phyloP scores from a whole-genome alignment of 768 basidiomycete species.

The Suillus placidus region DNA sequence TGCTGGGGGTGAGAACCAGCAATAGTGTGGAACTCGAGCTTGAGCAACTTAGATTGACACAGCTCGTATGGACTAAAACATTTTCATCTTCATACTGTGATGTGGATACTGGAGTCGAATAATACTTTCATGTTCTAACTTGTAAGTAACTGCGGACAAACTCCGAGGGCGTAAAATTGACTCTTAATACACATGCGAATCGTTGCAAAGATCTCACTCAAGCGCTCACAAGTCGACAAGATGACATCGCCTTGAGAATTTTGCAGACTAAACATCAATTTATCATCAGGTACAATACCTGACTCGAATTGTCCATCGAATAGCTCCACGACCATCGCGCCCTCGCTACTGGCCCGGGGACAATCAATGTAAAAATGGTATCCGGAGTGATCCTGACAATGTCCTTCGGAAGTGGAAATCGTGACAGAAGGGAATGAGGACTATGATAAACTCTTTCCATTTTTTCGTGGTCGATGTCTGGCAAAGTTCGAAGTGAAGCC shows the following conservation, averaged over 20 bases:
- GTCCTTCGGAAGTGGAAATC: neutral
- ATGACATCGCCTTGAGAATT: neutral
- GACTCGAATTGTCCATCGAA: neutral
- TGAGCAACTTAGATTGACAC: neutral
- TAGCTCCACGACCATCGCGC: neutral
- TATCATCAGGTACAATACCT: neutral
- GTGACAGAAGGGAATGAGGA: neutral
- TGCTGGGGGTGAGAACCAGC: constrained; percentile 21
- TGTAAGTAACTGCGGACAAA: neutral
- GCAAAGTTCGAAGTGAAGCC: neutral
- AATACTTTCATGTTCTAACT: neutral
- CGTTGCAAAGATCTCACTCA: neutral
- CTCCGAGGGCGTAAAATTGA: neutral
- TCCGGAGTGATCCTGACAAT: neutral
- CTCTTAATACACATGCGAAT: neutral
- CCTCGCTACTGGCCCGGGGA: neutral
- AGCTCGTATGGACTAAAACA: neutral
- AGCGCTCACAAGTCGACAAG: neutral
- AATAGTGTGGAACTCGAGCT: constrained; percentile 9
- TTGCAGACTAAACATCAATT: neutral
- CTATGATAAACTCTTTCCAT: neutral
- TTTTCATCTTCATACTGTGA: neutral
- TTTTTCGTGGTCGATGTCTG: neutral
- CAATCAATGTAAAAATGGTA: neutral
- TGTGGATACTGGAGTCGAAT: neutral